phyloP scores from a whole-genome alignment of 2,329 filamentous ascomycete genomes.

The Aspergillus versicolor region DNA sequence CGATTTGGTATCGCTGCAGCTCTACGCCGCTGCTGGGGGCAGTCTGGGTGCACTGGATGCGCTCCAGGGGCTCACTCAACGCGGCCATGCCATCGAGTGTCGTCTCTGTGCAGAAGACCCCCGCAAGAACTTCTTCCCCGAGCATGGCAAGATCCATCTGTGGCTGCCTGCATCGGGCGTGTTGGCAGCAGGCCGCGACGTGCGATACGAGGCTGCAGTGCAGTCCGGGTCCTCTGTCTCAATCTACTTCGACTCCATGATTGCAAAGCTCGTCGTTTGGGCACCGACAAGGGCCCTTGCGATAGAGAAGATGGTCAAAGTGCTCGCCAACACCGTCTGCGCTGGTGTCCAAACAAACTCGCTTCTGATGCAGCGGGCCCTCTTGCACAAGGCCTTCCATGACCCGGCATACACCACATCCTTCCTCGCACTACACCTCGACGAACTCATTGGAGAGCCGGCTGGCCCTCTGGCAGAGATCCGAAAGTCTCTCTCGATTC shows the following conservation, averaged over 20 bases:
- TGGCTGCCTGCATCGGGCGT: constrained; percentile 24
- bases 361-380: constrained; percentile 28
- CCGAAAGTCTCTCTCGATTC: not conserved
- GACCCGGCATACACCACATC: constrained; percentile 48
- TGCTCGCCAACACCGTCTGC: not conserved
- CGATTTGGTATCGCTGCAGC: constrained; percentile 35
- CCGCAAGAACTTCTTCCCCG: not conserved
- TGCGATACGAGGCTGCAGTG: not conserved
- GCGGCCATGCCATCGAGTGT: not conserved
- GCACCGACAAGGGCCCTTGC: not conserved
- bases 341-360: constrained; percentile 11
- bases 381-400: constrained; percentile 31
- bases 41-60: not conserved
- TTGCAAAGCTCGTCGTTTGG: constrained; percentile 7
- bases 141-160: constrained; percentile 15
- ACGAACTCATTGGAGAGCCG: constrained; percentile 23
- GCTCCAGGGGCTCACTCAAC: constrained; percentile 2
- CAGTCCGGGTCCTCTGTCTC: not conserved
- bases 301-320: not conserved
- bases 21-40: constrained; percentile 36
- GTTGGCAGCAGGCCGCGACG: constrained; percentile 14
- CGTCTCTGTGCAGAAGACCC: not conserved
- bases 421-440: constrained; percentile 27
- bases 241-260: constrained; percentile 1
- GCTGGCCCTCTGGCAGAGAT: not conserved